Evolutionary conservation across 208 protist species (phyloP).

Genomic region (Acanthamoeba lenticulata): DNA sequence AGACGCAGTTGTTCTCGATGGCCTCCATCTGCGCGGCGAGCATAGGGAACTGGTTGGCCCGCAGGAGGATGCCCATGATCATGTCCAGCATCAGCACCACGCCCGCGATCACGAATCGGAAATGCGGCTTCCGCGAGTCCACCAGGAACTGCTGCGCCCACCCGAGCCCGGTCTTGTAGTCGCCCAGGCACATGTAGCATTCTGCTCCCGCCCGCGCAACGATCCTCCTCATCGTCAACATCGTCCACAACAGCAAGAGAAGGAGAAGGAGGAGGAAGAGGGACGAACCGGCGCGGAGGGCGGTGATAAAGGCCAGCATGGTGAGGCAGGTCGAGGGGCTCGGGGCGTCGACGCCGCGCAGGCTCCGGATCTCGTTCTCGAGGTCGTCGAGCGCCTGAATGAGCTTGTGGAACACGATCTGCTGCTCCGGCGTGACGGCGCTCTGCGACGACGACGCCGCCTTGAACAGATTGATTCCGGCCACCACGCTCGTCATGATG

Average conservation of each 20-base stretch:
- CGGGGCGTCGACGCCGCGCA: background rate
- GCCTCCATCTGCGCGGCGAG: conserved; percentile 19
- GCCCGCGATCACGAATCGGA: conserved; percentile 51
- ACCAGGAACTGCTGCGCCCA: conserved; percentile 38
- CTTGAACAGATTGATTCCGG: conserved; percentile 39
- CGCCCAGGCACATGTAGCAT: conserved; percentile 54
- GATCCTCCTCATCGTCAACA: background rate
- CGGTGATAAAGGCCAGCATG: conserved; percentile 60
- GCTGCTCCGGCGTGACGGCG: background rate
- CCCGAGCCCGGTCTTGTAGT: background rate
- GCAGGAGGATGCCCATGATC: conserved; percentile 52
- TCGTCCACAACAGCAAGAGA: no score
- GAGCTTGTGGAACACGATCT: conserved; percentile 27
- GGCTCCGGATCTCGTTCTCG: background rate
- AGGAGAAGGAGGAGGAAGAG: background rate
- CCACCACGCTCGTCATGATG: conserved; percentile 57
- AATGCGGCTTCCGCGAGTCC: conserved; percentile 28
- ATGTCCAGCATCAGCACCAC: conserved; percentile 57
- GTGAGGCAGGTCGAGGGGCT: background rate
- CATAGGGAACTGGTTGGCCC: background rate
- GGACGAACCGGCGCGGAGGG: conserved; percentile 3
- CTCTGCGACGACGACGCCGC: background rate
- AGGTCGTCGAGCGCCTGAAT: conserved; percentile 53
- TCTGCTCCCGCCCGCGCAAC: background rate
- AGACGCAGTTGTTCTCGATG: background rate